phyloP scores from a whole-genome alignment of 495 filamentous ascomycete genomes.

The Penicillium psychrofluorescens region DNA sequence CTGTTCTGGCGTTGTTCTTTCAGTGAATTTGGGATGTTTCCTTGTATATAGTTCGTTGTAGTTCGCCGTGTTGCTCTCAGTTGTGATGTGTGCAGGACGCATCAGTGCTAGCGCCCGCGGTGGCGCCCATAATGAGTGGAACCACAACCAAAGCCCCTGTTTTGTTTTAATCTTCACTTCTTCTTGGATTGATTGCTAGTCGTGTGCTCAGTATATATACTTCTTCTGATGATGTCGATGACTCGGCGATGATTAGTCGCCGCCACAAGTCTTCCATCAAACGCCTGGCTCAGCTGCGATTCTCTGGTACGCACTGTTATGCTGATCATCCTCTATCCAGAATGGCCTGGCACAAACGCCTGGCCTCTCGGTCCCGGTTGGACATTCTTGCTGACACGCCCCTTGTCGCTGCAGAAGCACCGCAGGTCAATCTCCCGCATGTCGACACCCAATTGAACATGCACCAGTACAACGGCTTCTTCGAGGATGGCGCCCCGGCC shows the following conservation, averaged over 20 bases:
- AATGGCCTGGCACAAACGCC: slow-evolving; percentile 7
- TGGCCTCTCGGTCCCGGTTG: slow-evolving; percentile 4
- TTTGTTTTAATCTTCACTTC: neutral
- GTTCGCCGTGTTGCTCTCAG: too few relatives aligned
- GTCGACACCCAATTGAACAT: slow-evolving; percentile 41
- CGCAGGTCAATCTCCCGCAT: slow-evolving; percentile 34
- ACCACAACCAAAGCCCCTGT: neutral
- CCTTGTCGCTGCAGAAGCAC: slow-evolving; percentile 15
- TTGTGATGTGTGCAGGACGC: too few relatives aligned
- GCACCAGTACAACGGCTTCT: slow-evolving; percentile 35
- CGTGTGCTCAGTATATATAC: neutral
- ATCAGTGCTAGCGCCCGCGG: too few relatives aligned
- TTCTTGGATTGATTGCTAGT: neutral
- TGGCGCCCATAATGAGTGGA: too few relatives aligned
- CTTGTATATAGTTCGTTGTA: too few relatives aligned
- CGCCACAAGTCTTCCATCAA: slow-evolving; percentile 14
- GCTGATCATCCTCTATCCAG: neutral
- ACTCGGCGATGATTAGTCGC: slow-evolving; percentile 27
- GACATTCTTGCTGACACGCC: slow-evolving; percentile 20
- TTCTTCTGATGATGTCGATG: slow-evolving; percentile 4
- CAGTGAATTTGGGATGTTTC: too few relatives aligned
- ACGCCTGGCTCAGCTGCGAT: slow-evolving; percentile 22
- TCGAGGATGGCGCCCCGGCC: slow-evolving; percentile 18
- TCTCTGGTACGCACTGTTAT: slow-evolving; percentile 4
- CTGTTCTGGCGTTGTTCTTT: too few relatives aligned